Base-by-base conservation (phyloP, 257 asterid genomes). In the Scutellaria minor region DNA sequence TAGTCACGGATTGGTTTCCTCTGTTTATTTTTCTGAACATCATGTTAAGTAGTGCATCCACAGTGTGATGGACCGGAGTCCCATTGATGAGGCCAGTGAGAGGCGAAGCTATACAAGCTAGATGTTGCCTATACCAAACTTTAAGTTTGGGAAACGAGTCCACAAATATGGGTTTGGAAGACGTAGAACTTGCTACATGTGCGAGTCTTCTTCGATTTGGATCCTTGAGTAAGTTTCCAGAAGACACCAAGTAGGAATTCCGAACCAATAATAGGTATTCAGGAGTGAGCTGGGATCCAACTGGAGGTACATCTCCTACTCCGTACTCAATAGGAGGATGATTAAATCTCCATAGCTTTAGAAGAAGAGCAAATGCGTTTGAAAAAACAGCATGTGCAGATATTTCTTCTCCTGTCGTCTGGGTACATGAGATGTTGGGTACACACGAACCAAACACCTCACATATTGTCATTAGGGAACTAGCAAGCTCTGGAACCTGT, bases 401-500 rank as follows among this genome's bases (percentile, higher is more conserved):
- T 51, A 94, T 87, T 76, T 89, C 89, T 85, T 89, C 97, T 82
- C 96, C 96, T 8, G 86, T 82, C 37, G 91, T 75, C 58, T 85
- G 77, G 42, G 80, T 81, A 96, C 96, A 86, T 15, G 97, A 91
- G 69, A 75, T 78, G 37, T 86, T 78, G 53, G 98, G 96, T 63
- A 87, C 80, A 53, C 88, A 94, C 20, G 99, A 89, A 39, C 99
- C 99, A 54, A 91, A 91, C 22, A 85, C 96, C 77, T 94, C 99
- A 20, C 99, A 94, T 64, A 91, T 86, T 8, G 93, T 89, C 99
- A 94, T 94, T 62, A 90, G 69, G 48, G 98, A 88, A 65, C 91
- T 84, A 65, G 98, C 99, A 72, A 94, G 97, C 80, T 89, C 96
- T 15, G 99, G 99, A 66, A 94, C 99, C 99, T 94, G 88, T 55